These are phyloP conservation scores for Leptographium flavum DNA, from an alignment of 2,329 filamentous ascomycete genomes.

Conservation along the genomic window DNA sequence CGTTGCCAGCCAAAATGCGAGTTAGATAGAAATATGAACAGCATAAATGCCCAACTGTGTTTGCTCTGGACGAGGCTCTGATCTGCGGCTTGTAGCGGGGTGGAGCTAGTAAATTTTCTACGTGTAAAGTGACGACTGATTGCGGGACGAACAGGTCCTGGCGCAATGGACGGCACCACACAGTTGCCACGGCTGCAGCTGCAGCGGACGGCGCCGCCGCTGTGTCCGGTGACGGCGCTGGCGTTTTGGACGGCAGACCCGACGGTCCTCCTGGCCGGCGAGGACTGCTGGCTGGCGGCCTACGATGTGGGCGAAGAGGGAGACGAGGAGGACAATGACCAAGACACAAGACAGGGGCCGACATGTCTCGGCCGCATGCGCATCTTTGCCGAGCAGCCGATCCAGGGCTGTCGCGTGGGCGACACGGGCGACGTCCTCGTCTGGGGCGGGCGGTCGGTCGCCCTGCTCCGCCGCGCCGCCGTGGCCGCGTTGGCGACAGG, in stretches of 20 bases:
- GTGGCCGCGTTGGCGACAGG: constrained; percentile 21
- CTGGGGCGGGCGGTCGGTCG: constrained; percentile 58
- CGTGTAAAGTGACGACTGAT: background rate
- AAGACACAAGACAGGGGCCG: too few species aligned
- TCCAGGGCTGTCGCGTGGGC: constrained; percentile 54
- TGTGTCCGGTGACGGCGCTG: constrained; percentile 46
- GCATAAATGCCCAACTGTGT: too few species aligned
- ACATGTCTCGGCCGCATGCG: constrained; percentile 25
- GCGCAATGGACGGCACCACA: background rate
- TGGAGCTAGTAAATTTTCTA: background rate
- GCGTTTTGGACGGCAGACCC: constrained; percentile 27
- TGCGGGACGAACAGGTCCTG: too few species aligned
- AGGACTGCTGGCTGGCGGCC: constrained; percentile 43
- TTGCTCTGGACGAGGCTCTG: too few species aligned
- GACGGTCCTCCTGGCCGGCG: constrained; percentile 34
- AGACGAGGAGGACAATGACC: background rate
- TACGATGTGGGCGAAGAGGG: constrained; percentile 20
- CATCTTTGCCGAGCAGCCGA: constrained; percentile 53
- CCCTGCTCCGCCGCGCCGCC: constrained; percentile 20
- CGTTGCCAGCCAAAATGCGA: too few species aligned
- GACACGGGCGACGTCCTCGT: constrained; percentile 30
- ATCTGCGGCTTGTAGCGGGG: too few species aligned
- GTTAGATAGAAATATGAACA: too few species aligned
- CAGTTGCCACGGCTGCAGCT: background rate
- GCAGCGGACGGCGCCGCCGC: constrained; percentile 8